Evolutionary conservation across 2,329 filamentous ascomycete species (phyloP).

Genomic region (Fusarium coicis): DNA sequence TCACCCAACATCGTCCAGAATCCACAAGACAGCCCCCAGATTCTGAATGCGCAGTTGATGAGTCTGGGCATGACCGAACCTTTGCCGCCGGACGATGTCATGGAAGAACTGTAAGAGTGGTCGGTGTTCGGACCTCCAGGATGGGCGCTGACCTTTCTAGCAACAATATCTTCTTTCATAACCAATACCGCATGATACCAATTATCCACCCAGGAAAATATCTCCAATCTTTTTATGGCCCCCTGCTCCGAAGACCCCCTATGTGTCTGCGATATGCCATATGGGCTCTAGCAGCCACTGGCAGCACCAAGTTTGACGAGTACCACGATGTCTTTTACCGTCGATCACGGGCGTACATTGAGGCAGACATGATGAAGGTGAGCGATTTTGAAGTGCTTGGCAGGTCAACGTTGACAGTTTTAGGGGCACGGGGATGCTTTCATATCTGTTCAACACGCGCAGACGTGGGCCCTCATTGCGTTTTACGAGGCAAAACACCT

Average conservation of each 20-base stretch:
- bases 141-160: constrained; percentile 53
- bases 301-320: constrained; percentile 76
- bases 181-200: constrained; percentile 76
- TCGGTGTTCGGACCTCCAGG: not conserved
- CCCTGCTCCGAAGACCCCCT: constrained; percentile 80
- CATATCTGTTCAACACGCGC: constrained; percentile 81
- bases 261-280: constrained; percentile 87
- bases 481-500: constrained; percentile 87
- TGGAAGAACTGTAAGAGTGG: constrained; percentile 78
- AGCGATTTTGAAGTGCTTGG: constrained; percentile 1
- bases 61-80: constrained; percentile 84
- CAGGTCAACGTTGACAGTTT: not conserved
- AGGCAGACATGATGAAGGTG: constrained; percentile 85
- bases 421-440: constrained; percentile 81
- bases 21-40: constrained; percentile 9
- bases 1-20: constrained; percentile 20
- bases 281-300: constrained; percentile 81
- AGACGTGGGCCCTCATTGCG: constrained; percentile 80
- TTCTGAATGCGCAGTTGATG: constrained; percentile 64
- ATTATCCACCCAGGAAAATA: constrained; percentile 84
- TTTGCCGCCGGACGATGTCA: constrained; percentile 79
- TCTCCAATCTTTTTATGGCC: constrained; percentile 75
- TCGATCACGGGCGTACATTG: constrained; percentile 82
- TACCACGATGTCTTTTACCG: constrained; percentile 84
- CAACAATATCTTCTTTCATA: constrained; percentile 79